Evolutionary conservation across 768 basidiomycete genomes (phyloP).

Genomic region (Kondoa subrosea): DNA sequence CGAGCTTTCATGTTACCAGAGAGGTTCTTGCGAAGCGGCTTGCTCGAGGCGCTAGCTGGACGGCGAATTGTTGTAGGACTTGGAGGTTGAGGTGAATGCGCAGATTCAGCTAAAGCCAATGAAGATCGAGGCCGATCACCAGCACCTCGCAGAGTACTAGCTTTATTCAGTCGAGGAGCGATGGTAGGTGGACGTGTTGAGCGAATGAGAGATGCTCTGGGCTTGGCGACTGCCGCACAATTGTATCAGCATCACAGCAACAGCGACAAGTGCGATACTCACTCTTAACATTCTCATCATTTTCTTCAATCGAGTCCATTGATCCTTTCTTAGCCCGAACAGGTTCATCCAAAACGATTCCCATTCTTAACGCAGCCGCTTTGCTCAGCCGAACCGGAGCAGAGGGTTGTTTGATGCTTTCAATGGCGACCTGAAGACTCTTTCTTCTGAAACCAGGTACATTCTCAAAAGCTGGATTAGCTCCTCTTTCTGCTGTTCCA

Average conservation of each 20-base stretch:
- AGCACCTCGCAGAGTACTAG: not conserved
- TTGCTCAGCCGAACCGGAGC: not conserved
- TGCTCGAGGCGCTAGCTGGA: too few relatives aligned
- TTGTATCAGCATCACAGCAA: too few relatives aligned
- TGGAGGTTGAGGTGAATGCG: not conserved
- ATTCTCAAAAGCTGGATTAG: not conserved
- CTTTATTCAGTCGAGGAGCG: not conserved
- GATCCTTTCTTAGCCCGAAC: not conserved
- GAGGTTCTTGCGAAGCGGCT: too few relatives aligned
- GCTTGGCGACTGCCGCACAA: too few relatives aligned
- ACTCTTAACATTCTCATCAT: not conserved
- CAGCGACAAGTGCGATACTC: not conserved
- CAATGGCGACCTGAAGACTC: not conserved
- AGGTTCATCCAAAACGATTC: too few relatives aligned
- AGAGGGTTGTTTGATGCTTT: not conserved
- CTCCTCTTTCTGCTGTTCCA: not conserved
- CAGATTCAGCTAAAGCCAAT: not conserved
- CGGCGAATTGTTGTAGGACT: not conserved
- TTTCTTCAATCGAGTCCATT: not conserved
- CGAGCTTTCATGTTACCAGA: too few relatives aligned
- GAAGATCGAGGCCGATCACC: not conserved
- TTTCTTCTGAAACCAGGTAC: not conserved
- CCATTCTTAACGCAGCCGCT: too few relatives aligned
- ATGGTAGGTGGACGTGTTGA: not conserved
- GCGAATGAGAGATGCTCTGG: not conserved